Conservation (phyloP, 306 rosid genomes). For the Quercus wislizeni region DNA sequence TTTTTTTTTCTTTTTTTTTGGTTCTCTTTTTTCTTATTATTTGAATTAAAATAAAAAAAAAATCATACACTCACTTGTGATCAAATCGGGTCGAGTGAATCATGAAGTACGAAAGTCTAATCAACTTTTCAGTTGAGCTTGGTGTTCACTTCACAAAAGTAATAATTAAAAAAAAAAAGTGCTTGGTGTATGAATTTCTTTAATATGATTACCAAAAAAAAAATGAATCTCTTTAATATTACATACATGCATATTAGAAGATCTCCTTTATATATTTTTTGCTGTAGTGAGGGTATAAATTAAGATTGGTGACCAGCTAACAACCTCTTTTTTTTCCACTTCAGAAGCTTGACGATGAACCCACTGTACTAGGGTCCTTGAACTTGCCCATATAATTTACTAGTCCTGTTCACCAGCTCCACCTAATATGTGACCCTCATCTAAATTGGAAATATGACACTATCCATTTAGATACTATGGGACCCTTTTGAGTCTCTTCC, state of each 20-base stretch:
- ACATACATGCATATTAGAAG: constrained; percentile 15
- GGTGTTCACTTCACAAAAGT: not conserved
- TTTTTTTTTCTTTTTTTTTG: not conserved
- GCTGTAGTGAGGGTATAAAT: not conserved
- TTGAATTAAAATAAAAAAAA: not conserved
- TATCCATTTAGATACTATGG: constrained; percentile 20
- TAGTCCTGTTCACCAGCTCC: constrained; percentile 34
- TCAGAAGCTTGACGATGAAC: constrained; percentile 18
- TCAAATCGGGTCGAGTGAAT: not conserved
- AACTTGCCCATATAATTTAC: constrained; percentile 53
- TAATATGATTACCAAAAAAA: too few species aligned
- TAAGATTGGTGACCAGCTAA: constrained; percentile 46
- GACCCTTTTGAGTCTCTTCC: constrained; percentile 39
- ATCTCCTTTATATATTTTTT: not conserved
- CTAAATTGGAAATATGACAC: constrained; percentile 39
- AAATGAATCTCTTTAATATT: too few species aligned
- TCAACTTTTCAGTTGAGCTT: not conserved
- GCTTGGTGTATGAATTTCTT: too few species aligned
- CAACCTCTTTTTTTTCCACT: constrained; percentile 41
- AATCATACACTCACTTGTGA: too few species aligned
- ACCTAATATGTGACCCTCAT: constrained; percentile 43
- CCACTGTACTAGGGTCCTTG: constrained; percentile 43
- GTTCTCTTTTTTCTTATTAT: too few species aligned
- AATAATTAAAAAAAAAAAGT: too few species aligned
- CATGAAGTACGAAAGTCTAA: not conserved